Evolutionary conservation across 345 rosid species (phyloP).

Genomic region (Populus nigra): DNA sequence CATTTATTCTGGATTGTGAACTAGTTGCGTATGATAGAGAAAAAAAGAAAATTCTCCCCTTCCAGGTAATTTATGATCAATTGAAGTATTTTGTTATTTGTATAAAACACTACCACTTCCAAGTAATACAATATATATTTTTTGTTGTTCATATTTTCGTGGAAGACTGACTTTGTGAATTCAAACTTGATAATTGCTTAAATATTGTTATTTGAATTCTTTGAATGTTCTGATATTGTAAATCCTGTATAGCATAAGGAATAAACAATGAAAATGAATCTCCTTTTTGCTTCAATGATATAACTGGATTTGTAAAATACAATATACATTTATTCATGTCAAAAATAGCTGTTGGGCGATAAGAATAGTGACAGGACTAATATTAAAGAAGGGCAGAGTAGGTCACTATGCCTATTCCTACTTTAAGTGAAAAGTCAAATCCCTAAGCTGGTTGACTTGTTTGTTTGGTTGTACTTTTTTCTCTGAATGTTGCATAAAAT

Average conservation of each 20-base stretch:
- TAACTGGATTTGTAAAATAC: not conserved
- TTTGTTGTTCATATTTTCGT: not conserved
- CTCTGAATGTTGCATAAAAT: not conserved
- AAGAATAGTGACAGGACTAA: not conserved
- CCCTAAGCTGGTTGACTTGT: not conserved
- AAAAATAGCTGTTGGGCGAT: not conserved
- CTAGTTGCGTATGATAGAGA: conserved; percentile 84
- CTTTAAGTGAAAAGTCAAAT: not conserved
- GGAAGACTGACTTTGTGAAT: too few species aligned
- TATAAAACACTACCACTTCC: not conserved
- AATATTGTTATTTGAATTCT: not conserved
- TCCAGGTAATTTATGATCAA: conserved; percentile 58
- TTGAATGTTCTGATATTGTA: not conserved
- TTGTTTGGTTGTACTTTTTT: not conserved
- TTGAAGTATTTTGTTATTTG: not conserved
- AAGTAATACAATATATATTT: not conserved
- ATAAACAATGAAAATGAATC: not conserved
- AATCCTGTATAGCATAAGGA: not conserved
- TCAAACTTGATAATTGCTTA: too few species aligned
- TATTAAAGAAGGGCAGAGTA: not conserved
- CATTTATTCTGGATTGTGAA: conserved; percentile 91
- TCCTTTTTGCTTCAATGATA: not conserved
- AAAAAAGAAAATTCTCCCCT: conserved; percentile 74
- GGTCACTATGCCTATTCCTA: not conserved
- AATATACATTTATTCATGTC: too few species aligned